Evolutionary conservation across 768 basidiomycete species (phyloP), one percentile per base, ranked within the genome.

Genomic region (Pulveroboletus sp.): DNA sequence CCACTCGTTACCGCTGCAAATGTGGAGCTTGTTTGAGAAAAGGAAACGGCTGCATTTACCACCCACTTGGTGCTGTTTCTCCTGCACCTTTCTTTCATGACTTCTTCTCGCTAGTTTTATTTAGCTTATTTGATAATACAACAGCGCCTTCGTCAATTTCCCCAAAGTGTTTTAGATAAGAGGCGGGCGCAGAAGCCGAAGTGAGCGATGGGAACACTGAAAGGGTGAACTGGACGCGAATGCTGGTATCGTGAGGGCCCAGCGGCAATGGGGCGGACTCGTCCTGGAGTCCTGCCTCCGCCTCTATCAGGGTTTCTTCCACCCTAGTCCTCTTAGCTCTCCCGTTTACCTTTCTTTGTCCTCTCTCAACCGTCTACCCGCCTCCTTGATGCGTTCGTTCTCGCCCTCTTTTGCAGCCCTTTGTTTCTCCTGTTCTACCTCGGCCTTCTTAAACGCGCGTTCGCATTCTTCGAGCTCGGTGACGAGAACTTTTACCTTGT

Each of bases 391-490:
- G 34, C 73, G 75, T 62, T 87, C 87, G 3, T 82, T 82, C 62
- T 86, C 82, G 7, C 77, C 72, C 69, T 77, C 78, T 45, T 73
- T 67, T 38, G 71, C 73, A 4, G 68, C 70, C 61, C 81, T 78
- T 54, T 83, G 79, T 54, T 78, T 74, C 51, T 80, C 75, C 56
- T 81, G 80, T n/a, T 82, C 85, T 43, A 76, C 56, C 43, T 77
- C 76, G 2, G 81, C 73, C 62, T 85, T 87, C 73, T 90, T 92
- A 68, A 85, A 82, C 17, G 77, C 85, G 9, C 80, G 76, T 57
- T 93, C 90, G 29, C 85, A 75, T 58, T 81, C 83, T 63, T 93
- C 90, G 13, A 92, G 75, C 60, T 90, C 89, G 27, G 86, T 83
- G 19, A 89, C 76, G 54, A 93, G 69, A 29, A 65, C 77, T 71